phyloP scores from a whole-genome alignment of 495 filamentous ascomycete species.

The Aspergillus incahuasiensis region DNA sequence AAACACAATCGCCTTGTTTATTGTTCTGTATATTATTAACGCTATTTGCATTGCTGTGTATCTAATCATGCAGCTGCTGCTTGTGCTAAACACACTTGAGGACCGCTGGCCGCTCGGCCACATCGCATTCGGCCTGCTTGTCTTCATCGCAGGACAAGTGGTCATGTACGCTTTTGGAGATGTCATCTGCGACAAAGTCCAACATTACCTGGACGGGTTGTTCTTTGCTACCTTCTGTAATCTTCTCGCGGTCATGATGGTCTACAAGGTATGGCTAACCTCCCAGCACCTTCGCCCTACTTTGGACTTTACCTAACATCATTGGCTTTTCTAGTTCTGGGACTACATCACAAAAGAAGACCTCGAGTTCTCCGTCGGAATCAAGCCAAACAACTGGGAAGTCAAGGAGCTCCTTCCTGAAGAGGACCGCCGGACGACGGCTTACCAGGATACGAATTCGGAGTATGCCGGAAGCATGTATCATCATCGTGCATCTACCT shows the following conservation, averaged over 20 bases:
- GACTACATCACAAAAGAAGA: slow-evolving; percentile 99
- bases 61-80: slow-evolving; percentile 77
- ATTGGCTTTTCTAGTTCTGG: slow-evolving; percentile 69
- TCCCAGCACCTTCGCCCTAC: not conserved
- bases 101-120: slow-evolving; percentile 95
- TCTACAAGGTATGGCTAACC: slow-evolving; percentile 76
- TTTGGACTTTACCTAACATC: not conserved
- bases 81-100: slow-evolving; percentile 85
- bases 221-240: slow-evolving; percentile 96
- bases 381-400: slow-evolving; percentile 95
- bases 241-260: slow-evolving; percentile 96
- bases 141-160: slow-evolving; percentile 91
- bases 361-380: slow-evolving; percentile 94
- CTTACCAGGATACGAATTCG: slow-evolving; percentile 64
- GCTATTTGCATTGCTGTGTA: slow-evolving; percentile 82
- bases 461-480: slow-evolving; percentile 59
- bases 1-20: slow-evolving; percentile 84
- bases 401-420: slow-evolving; percentile 92
- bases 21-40: slow-evolving; percentile 88
- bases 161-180: slow-evolving; percentile 86
- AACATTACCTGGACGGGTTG: slow-evolving; percentile 91
- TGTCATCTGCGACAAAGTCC: slow-evolving; percentile 75
- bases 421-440: slow-evolving; percentile 73
- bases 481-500: slow-evolving; percentile 44
- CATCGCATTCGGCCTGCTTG: slow-evolving; percentile 86